These are phyloP conservation scores for Circinella umbellata DNA, from an alignment of 371 early-diverging fungal genomes.

Conservation along the genomic window DNA sequence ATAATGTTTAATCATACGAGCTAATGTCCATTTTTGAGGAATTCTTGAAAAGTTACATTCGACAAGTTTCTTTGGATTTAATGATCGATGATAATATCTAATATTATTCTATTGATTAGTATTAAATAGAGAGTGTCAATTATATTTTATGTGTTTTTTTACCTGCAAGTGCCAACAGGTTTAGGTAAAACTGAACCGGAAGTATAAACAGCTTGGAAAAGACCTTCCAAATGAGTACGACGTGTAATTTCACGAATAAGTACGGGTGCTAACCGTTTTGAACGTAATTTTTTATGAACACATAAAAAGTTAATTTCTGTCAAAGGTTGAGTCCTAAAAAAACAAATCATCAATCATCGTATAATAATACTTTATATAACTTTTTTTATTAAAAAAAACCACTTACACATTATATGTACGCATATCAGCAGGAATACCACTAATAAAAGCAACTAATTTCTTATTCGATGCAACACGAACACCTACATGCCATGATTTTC, in stretches of 20 bases:
- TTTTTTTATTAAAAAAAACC: no score
- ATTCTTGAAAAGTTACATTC: constrained; percentile 90
- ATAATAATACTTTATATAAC: no score
- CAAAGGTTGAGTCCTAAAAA: constrained; percentile 58
- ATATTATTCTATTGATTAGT: neutral
- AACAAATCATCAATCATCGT: no score
- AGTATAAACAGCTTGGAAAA: constrained; percentile 99
- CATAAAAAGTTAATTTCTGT: constrained; percentile 99
- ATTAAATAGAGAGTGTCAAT: no score
- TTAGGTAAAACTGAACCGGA: constrained; percentile 93
- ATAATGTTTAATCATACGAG: constrained; percentile 73
- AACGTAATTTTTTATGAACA: constrained; percentile 94
- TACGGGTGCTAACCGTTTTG: constrained; percentile 97
- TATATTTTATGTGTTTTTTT: constrained; percentile 19
- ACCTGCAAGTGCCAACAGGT: constrained; percentile 82
- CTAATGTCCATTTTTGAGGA: constrained; percentile 75
- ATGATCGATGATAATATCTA: constrained; percentile 92
- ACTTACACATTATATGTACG: constrained; percentile 72
- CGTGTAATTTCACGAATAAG: constrained; percentile 99
- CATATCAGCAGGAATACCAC: constrained; percentile 87
- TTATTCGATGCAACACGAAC: constrained; percentile 85
- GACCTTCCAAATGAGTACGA: constrained; percentile 89
- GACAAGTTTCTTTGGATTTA: constrained; percentile 93
- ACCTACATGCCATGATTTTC: constrained; percentile 88
- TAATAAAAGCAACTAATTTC: constrained; percentile 95